Base-by-base conservation (phyloP, 805 yeast species). In the Candida awuae region DNA sequence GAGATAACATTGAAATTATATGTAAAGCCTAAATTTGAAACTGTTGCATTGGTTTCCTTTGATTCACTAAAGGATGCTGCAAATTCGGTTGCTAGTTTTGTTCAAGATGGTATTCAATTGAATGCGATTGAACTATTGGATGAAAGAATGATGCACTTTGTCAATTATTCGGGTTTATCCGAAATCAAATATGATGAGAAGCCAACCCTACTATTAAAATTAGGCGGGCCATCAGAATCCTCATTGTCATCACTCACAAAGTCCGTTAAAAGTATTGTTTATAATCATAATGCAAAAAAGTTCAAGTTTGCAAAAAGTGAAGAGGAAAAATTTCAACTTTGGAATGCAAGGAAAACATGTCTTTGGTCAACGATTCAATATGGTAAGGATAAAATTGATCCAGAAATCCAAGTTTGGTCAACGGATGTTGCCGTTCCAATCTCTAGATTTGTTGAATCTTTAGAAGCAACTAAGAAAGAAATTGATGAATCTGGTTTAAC, bases 401-500 rank as follows among this genome's bases (percentile, higher is more conserved):
- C 73, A 37, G 79, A 81, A 43, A 77, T 79, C 38, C 80, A 80
- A 55, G 66, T 80, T 23, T 85, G 94, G 92, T 82, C 92, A 31
- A 86, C 95, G 0, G 95, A 86, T 56, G 86, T 84, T 38, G 94
- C 95, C 1, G 94, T 86, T 6, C 95, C 95, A 5, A 73, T 85
- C 19, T 84, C 94, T 2, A 64, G 65, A 38, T 62, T 86, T 43
- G 69, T 84, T 1, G 62, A 68, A 9, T 75, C 83, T 15, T 66
- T 86, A 25, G 60, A 68, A 28, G 77, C 72, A 39, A 79, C 90
- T 2, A 73, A 81, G 51, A 66, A 68, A 7, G 85, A 84, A 51
- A 70, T 85, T 59, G 68, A 63, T 14, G 51, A 61, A 6, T 68
- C 73, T 26, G 87, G 86, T 0, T 63, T 83, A 39, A 49, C 60